Conservation (phyloP, 768 basidiomycete genomes). For the Termitomyces sp. region DNA sequence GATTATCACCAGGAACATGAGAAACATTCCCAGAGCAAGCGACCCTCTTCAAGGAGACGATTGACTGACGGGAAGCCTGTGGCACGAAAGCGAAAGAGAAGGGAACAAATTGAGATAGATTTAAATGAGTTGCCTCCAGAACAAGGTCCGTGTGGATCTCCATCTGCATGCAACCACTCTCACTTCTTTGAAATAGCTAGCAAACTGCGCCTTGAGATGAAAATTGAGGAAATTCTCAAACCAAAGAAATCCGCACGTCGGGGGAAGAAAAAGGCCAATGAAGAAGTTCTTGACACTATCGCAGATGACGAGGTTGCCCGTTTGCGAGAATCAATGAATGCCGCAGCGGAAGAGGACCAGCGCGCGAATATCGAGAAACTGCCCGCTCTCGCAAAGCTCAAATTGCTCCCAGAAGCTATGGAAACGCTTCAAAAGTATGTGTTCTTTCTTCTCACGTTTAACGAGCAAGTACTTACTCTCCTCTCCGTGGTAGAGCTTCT, state of each 20-base stretch:
- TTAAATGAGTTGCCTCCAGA: slow-evolving; percentile 68
- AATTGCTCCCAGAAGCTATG: slow-evolving; percentile 84
- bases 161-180: not conserved
- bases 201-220: slow-evolving; percentile 73
- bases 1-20: slow-evolving; percentile 39
- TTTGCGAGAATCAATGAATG: slow-evolving; percentile 85
- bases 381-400: slow-evolving; percentile 82
- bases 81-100: slow-evolving; percentile 51
- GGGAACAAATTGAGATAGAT: slow-evolving; percentile 56
- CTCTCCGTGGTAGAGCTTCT: slow-evolving; percentile 49
- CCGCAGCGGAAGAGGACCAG: slow-evolving; percentile 80
- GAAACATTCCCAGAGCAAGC: slow-evolving; percentile 23
- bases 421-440: slow-evolving; percentile 88
- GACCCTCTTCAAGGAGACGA: slow-evolving; percentile 18
- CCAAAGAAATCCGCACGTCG: slow-evolving; percentile 62
- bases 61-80: slow-evolving; percentile 23
- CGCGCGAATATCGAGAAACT: slow-evolving; percentile 71
- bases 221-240: slow-evolving; percentile 84
- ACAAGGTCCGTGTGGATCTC: slow-evolving; percentile 47
- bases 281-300: slow-evolving; percentile 77
- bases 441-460: not conserved
- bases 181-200: slow-evolving; percentile 41
- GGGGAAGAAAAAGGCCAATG: slow-evolving; percentile 72
- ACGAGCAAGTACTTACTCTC: not conserved
- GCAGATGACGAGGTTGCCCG: slow-evolving; percentile 89